Conservation (phyloP, 2,329 filamentous ascomycete species). For the Colletotrichum orbiculare region DNA sequence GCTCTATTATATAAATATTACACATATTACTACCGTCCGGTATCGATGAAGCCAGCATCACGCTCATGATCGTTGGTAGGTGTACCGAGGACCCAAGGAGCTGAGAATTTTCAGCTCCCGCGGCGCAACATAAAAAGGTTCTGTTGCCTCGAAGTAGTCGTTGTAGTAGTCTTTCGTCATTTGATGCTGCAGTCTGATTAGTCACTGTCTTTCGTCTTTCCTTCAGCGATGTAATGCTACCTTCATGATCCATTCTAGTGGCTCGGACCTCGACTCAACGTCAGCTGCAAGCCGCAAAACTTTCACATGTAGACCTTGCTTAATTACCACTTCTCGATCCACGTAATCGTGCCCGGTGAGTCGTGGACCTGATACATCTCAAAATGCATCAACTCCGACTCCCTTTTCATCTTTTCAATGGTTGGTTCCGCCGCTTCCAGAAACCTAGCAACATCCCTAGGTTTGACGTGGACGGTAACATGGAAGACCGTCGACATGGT, state of each 20-base stretch:
- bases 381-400: conserved; percentile 29
- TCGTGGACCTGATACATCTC: conserved; percentile 34
- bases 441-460: conserved; percentile 26
- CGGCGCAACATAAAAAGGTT: conserved; percentile 26
- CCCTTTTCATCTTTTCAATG: conserved; percentile 29
- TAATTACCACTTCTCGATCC: conserved; percentile 36
- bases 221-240: not conserved
- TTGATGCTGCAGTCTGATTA: conserved; percentile 11
- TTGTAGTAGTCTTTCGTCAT: conserved; percentile 33
- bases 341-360: conserved; percentile 29
- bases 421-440: conserved; percentile 23
- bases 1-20: too few species aligned
- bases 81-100: conserved; percentile 24
- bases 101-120: conserved; percentile 26
- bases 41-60: too few species aligned
- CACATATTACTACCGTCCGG: too few species aligned
- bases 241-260: conserved; percentile 32
- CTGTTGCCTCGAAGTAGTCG: conserved; percentile 32
- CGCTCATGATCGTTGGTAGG: conserved; percentile 8
- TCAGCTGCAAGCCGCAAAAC: not conserved
- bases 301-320: fast-evolving
- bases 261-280: conserved; percentile 5
- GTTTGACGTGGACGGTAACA: conserved; percentile 28
- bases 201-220: not conserved
- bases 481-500: conserved; percentile 33